Evolutionary conservation across 1,284 basidiomycete genomes (phyloP), one percentile per base, ranked within the genome.

Genomic region (Pseudozyma sp.): DNA sequence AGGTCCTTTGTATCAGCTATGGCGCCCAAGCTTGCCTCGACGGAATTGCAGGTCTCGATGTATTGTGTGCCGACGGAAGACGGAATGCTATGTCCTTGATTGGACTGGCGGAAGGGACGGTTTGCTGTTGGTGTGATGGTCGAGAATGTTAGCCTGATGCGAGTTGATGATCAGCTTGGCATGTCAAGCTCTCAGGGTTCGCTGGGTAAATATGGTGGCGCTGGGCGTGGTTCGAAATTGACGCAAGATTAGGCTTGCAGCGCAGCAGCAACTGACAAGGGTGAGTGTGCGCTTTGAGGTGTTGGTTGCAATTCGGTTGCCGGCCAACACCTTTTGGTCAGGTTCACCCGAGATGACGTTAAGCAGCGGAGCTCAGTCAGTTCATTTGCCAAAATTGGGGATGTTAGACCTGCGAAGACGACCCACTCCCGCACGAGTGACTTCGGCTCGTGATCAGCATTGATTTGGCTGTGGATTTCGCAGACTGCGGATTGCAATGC

Each of bases 381-480:
- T 18, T 47, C 25, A 47, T 18, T n/a, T 16, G 16, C 25, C 18
- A 5, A 8, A 40, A 50, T 34, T 50, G 9, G 35, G 2, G 12
- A 4, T 57, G 45, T 59, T 58, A 65, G 51, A n/a, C n/a, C n/a
- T n/a, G n/a, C n/a, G n/a, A n/a, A n/a, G n/a, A n/a, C n/a, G n/a
- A n/a, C n/a, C n/a, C n/a, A n/a, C n/a, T n/a, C n/a, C 55, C 65
- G 65, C 57, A 52, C 65, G 65, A 61, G 52, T 53, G 36, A 43
- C 31, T 16, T 1, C 9, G 2, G 16, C n/a, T 21, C 47, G 36
- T 53, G 59, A 49, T 52, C 35, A 16, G 38, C 31, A 18, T 21
- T 43, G 42, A n/a, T 31, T 4, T n/a, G 4, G 19, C 45, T 38
- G 34, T 43, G 55, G 42, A 42, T 53, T 58, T 52, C 52, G 39